Evolutionary conservation across 352 stramenopile genomes (phyloP).

Genomic region (Phytophthora meadii): DNA sequence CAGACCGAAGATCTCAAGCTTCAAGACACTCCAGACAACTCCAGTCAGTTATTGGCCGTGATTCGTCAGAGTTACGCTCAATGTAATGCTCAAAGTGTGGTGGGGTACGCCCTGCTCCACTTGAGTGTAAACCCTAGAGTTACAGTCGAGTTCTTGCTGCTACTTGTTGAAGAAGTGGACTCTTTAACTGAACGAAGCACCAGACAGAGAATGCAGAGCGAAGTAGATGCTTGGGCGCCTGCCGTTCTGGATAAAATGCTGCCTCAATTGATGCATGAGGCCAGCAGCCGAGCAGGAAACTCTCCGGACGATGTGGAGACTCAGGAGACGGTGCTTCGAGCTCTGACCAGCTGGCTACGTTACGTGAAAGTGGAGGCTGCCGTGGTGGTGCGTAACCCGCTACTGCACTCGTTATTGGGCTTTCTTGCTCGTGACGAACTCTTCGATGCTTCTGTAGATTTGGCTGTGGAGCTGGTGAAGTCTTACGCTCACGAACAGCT

Average conservation of each 20-base stretch:
- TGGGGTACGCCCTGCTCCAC: constrained; percentile 68
- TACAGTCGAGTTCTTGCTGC: constrained; percentile 66
- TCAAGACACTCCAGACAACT: constrained; percentile 4
- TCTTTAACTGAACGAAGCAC: constrained; percentile 54
- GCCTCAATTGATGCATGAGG: constrained; percentile 80
- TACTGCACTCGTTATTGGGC: constrained; percentile 70
- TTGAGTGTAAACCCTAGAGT: constrained; percentile 50
- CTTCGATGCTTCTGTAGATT: constrained; percentile 85
- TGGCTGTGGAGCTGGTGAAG: constrained; percentile 81
- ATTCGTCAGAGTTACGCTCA: constrained; percentile 26
- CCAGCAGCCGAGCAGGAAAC: constrained; percentile 18
- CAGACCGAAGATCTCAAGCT: constrained; percentile 45
- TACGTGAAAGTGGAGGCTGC: constrained; percentile 52
- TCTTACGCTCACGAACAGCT: constrained; percentile 58
- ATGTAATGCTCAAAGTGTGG: constrained; percentile 41
- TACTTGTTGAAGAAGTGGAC: constrained; percentile 73
- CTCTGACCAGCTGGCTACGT: constrained; percentile 68
- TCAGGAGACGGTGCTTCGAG: constrained; percentile 67
- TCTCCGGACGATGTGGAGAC: constrained; percentile 40
- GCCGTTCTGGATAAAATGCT: constrained; percentile 69
- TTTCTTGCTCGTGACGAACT: constrained; percentile 80
- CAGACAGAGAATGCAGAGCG: constrained; percentile 60
- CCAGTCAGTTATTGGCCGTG: constrained; percentile 18
- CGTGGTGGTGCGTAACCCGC: constrained; percentile 63
- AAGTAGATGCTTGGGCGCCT: constrained; percentile 68